Base-by-base conservation (phyloP, 164 flowering plant species). In the Cinnamomum micranthum region DNA sequence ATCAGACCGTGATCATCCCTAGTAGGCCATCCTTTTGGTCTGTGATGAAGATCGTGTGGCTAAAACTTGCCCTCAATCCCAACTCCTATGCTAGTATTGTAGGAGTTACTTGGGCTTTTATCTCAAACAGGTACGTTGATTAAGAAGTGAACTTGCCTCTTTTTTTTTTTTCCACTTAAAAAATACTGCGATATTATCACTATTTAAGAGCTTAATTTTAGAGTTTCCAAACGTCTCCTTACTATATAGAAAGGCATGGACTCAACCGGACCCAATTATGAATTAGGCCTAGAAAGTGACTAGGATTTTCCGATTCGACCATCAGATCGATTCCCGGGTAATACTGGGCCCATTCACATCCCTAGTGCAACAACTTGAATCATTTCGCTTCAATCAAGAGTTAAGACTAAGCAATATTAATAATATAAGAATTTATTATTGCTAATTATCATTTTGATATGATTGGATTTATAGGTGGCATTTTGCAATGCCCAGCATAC, bases 21-120 rank as follows among this genome's bases (percentile, higher is more conserved):
- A 33, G 65, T 9, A 82, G 81, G 74, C 87, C 86, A 9, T 77
- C 88, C 1, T 81, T 85, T 24, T 78, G 82, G 83, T 17, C 66
- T 2, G 63, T 92, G 71, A 83, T 88, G 89, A 89, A 80, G 86
- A 77, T 75, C 27, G 92, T 92, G 70, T 75, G 84, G 82, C 19
- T 86, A 47, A 90, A 91, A 75, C 76, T 92, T 31, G 88, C 85
- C 5, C 69, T 76, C 66, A 89, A 90, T 74, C 97, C 97, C 0
- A 92, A 88, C 63, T 78, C 86, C 1, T 89, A 87, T 70, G 87
- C 91, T 24, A 86, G 92, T 76, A 65, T 87, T 41, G 20, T 89
- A 41, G 97, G 94, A 33, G 73, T 90, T 67, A 70, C 62, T 19
- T 92, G 95, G 95, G 93, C 95, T 65, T 82, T 81, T 69, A 22